Conservation (phyloP, 169 alveolate genomes). For the Plasmodium coatneyi region DNA sequence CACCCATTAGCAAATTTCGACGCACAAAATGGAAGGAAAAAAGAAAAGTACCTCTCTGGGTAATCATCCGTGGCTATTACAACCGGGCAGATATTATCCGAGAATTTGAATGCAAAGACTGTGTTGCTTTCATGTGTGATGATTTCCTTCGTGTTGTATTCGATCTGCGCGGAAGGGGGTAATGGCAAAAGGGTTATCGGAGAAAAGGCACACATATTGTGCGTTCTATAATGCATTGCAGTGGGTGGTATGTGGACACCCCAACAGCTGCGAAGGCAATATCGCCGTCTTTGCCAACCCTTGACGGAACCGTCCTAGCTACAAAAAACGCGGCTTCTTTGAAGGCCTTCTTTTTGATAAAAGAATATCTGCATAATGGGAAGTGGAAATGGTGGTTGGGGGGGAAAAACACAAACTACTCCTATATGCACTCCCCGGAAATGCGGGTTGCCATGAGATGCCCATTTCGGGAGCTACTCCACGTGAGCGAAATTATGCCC, state of each 20-base stretch:
- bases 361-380: conserved; percentile 51
- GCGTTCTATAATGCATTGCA: not conserved
- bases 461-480: not conserved
- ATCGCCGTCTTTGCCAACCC: conserved; percentile 46
- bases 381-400: not conserved
- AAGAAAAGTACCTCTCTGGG: conserved; percentile 45
- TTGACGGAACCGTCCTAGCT: conserved; percentile 73
- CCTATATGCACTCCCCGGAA: not conserved
- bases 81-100: conserved; percentile 61
- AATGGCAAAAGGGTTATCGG: not conserved
- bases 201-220: not conserved
- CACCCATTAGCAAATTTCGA: not conserved
- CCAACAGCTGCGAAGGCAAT: not conserved
- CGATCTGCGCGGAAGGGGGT: conserved; percentile 31
- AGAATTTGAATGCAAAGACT: conserved; percentile 63
- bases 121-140: conserved; percentile 65
- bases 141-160: conserved; percentile 66
- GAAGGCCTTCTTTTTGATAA: conserved; percentile 70
- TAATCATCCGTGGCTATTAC: conserved; percentile 74
- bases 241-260: not conserved
- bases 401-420: not conserved
- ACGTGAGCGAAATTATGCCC: not conserved
- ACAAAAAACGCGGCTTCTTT: conserved; percentile 73
- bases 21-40: not conserved
- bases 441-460: not conserved